Percentiles rank a stretch among this genome's conserved stretches.
phyloP scores from a whole-genome alignment of 208 protist species.

The Porcisia hertigi region DNA sequence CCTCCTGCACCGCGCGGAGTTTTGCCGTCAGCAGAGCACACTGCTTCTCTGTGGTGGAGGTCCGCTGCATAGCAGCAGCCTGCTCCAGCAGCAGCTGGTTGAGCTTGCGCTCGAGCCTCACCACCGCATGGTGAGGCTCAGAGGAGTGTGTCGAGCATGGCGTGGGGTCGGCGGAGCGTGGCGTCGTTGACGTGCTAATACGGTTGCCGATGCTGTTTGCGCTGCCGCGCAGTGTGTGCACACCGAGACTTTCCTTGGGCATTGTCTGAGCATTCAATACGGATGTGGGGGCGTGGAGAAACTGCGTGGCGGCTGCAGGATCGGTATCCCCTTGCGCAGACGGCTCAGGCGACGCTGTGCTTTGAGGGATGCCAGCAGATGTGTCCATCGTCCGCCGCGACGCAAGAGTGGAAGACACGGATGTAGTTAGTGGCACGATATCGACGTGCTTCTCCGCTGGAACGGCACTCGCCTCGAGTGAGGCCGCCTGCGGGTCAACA shows the following conservation, averaged over 20 bases:
- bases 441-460: slow-evolving; percentile 1
- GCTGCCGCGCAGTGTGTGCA: not conserved
- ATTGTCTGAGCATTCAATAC: not conserved
- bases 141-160: slow-evolving; percentile 27
- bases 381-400: not conserved
- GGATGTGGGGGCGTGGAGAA: not conserved
- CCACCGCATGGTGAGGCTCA: slow-evolving; percentile 41
- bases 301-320: not conserved
- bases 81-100: slow-evolving; percentile 67
- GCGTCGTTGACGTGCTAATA: slow-evolving; percentile 11
- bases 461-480: not conserved
- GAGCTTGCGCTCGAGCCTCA: slow-evolving; percentile 57
- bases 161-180: slow-evolving; percentile 13
- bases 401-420: not conserved
- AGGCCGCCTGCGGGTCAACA: not conserved
- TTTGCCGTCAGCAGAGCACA: slow-evolving; percentile 57
- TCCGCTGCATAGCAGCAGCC: slow-evolving; percentile 50
- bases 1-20: slow-evolving; percentile 59
- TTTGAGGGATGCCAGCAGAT: not conserved
- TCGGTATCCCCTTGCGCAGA: not conserved
- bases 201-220: slow-evolving; percentile 1
- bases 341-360: not conserved
- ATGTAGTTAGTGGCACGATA: not conserved
- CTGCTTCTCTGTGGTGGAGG: slow-evolving; percentile 42
- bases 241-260: not conserved